Evolutionary conservation across 345 rosid species (phyloP).

Genomic region (Microthlaspi erraticum): DNA sequence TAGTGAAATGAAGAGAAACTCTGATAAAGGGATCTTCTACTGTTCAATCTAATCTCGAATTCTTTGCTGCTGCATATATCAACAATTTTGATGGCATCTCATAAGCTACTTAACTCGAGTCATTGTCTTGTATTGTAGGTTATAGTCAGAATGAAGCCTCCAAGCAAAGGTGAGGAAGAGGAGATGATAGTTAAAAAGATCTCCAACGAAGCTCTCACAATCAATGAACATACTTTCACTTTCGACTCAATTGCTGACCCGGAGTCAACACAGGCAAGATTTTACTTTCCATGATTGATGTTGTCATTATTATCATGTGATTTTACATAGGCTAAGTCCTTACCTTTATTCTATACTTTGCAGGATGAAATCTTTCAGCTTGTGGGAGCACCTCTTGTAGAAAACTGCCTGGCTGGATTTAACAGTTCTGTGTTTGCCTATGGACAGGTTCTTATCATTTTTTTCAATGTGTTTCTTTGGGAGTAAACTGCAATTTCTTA

Average conservation of each 20-base stretch:
- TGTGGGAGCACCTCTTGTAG: conserved; percentile 89
- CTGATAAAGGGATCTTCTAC: neutral
- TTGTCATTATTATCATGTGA: neutral
- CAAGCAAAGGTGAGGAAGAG: conserved; percentile 74
- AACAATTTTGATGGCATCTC: neutral
- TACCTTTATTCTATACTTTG: conserved; percentile 8
- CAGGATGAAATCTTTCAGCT: conserved; percentile 88
- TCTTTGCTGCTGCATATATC: conserved; percentile 12
- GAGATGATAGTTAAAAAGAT: conserved; percentile 69
- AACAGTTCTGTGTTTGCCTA: conserved; percentile 98
- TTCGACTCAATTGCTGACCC: conserved; percentile 86
- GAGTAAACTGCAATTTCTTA: neutral
- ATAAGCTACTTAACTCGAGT: too few species aligned
- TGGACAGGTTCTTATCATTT: conserved; percentile 71
- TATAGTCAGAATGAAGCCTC: conserved; percentile 87
- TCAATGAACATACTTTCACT: conserved; percentile 82
- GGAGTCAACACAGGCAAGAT: conserved; percentile 73
- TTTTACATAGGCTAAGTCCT: conserved; percentile 13
- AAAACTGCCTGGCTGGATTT: conserved; percentile 95
- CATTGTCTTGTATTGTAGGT: conserved; percentile 54
- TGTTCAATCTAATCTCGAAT: neutral
- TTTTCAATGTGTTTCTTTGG: conserved; percentile 17
- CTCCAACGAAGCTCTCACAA: conserved; percentile 62
- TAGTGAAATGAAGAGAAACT: neutral
- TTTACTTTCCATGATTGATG: neutral